Percentiles rank a stretch among this genome's conserved stretches.
phyloP scores from a whole-genome alignment of 306 rosid species.

The Quercus agrifolia region DNA sequence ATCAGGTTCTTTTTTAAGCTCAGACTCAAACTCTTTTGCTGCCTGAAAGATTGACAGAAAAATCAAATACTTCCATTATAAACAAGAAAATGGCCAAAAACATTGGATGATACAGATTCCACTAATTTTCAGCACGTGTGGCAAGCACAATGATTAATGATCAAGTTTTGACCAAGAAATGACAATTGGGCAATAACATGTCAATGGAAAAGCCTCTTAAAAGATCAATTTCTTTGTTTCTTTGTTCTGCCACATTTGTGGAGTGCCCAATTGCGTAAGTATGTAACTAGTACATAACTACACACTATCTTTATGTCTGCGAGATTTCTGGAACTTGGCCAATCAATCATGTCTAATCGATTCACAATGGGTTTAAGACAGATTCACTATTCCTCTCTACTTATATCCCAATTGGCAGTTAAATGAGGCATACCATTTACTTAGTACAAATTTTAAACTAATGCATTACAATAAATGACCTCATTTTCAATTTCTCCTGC shows the following conservation, averaged over 20 bases:
- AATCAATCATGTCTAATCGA: too few relatives aligned
- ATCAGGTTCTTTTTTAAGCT: slow-evolving; percentile 76
- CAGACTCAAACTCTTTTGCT: slow-evolving; percentile 94
- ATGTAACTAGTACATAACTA: too few relatives aligned
- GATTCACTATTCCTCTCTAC: too few relatives aligned
- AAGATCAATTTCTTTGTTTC: background rate
- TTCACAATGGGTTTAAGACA: too few relatives aligned
- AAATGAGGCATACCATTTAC: too few relatives aligned
- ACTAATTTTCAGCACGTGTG: background rate
- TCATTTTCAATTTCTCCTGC: too few relatives aligned
- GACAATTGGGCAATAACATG: background rate
- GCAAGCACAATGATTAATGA: background rate
- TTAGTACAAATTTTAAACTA: too few relatives aligned
- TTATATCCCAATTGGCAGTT: too few relatives aligned
- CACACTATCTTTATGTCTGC: too few relatives aligned
- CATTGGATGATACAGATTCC: background rate
- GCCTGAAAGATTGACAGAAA: slow-evolving; percentile 56
- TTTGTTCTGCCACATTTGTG: background rate
- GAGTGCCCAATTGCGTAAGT: background rate
- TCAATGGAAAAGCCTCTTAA: background rate
- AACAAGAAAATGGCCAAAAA: background rate
- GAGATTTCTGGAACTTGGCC: too few relatives aligned
- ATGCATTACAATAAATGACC: too few relatives aligned
- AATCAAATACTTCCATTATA: slow-evolving; percentile 9
- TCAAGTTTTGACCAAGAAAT: background rate